phyloP scores from a whole-genome alignment of 805 yeast genomes.

The Kockiozyma suomiensis region DNA sequence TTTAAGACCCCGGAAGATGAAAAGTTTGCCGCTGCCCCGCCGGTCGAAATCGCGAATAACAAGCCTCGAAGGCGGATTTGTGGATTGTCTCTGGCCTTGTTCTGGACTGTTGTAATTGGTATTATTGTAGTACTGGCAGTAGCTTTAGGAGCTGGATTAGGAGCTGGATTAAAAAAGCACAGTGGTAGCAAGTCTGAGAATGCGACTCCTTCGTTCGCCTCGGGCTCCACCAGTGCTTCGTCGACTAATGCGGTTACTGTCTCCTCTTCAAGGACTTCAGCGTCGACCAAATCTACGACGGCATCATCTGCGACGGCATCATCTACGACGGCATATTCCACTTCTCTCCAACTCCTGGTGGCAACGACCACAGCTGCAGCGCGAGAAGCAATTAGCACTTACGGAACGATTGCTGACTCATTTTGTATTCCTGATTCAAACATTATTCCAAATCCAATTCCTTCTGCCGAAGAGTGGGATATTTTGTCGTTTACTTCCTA shows the following conservation, averaged over 20 bases:
- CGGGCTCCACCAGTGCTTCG: no score
- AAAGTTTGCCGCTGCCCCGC: neutral
- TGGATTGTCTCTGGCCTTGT: neutral
- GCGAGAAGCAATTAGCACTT: neutral
- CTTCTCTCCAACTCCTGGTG: no score
- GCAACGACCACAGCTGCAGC: neutral
- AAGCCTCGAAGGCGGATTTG: neutral
- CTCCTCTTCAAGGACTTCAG: neutral
- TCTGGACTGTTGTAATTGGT: neutral
- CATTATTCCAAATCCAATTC: neutral
- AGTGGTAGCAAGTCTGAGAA: no score
- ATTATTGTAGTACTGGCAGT: slow-evolving; percentile 5
- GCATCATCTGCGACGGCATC: neutral
- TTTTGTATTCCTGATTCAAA: neutral
- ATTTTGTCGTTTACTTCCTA: no score
- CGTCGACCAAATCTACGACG: neutral
- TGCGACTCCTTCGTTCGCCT: no score
- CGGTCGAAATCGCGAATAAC: neutral
- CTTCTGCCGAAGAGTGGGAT: neutral
- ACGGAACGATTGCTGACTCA: neutral
- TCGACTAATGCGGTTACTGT: no score
- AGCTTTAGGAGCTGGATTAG: slow-evolving; percentile 1
- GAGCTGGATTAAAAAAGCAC: slow-evolving; percentile 1
- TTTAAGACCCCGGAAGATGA: neutral
- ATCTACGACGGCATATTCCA: no score